Evolutionary conservation across 192 early-diverging fungal species (phyloP), one percentile per base, ranked within the genome.

Genomic region (Spizellomyces punctatus): DNA sequence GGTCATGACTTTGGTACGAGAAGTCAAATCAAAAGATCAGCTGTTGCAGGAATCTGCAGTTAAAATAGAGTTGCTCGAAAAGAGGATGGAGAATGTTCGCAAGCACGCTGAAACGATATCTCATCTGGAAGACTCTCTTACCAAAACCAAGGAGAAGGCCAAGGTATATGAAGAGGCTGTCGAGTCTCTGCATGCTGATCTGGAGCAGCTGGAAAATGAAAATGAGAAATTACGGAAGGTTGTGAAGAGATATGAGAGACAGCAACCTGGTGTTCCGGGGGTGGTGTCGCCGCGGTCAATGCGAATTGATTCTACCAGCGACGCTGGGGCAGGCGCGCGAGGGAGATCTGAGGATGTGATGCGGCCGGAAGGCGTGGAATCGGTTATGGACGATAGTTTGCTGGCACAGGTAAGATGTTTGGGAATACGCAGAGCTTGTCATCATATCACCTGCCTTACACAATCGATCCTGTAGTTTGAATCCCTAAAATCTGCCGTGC

Each of bases 21-120:
- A 94, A 58, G 76, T 89, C 17, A 93, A 92, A 52, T 36, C 87
- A 64, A 96, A 93, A 83, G 94, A 97, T 66, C 88, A 95, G 84
- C 63, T 79, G 10, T 69, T 94, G 46, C 91, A 92, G 75, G 94
- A 97, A 76, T 77, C 75, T 14, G 68, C 74, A 42, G 86, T 95
- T 60, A 91, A 90, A 75, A 86, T 93, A 5, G 91, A 92, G 54
- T 74, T 94, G 62, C 86, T 94, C n/a, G 93, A 93, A 76, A 93
- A 89, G 76, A 87, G 91, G 36, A 85, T 86, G 58, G 92, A 90
- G 46, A 54, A 76, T n/a, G 81, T 85, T 61, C 87, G 85, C 46
- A 86, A 91, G 63, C 88, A 92, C 57, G 78, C 84, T 36, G 64
- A 48, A 66, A 47, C 49, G 42, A 56, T 61, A 12, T 21, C 57